A percentile compares a stretch with the other conserved stretches of the same genome.
These are phyloP conservation scores for Fomitopsis pulvina DNA, from an alignment of 768 basidiomycete genomes.

Conservation along the genomic window DNA sequence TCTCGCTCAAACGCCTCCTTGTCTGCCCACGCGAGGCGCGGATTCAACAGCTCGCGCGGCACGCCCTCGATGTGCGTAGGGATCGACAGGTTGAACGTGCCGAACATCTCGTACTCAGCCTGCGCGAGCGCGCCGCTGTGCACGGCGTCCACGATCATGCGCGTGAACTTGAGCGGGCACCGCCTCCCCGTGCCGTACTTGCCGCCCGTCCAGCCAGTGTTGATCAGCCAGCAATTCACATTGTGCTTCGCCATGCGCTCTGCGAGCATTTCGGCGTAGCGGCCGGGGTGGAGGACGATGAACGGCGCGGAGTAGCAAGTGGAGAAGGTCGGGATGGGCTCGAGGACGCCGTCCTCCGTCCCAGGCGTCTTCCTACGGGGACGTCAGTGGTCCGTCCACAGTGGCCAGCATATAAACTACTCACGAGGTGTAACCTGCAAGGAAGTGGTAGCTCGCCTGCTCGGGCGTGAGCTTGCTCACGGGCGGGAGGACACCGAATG, in stretches of 20 bases:
- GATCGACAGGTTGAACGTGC: constrained; percentile 76
- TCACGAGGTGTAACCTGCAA: constrained; percentile 92
- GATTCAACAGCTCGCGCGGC: constrained; percentile 87
- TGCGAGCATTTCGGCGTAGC: constrained; percentile 96
- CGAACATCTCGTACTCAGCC: constrained; percentile 82
- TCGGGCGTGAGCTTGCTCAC: constrained; percentile 88
- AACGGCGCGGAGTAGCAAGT: constrained; percentile 99
- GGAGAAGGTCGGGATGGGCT: constrained; percentile 98
- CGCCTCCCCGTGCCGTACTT: constrained; percentile 91
- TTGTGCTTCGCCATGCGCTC: constrained; percentile 86
- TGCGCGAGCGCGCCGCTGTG: constrained; percentile 88
- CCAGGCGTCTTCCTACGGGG: constrained; percentile 85
- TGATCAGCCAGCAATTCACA: constrained; percentile 96
- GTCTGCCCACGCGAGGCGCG: constrained; percentile 79
- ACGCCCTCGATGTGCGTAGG: constrained; percentile 82
- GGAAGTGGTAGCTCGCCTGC: constrained; percentile 97
- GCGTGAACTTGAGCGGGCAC: constrained; percentile 94
- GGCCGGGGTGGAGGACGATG: constrained; percentile 93
- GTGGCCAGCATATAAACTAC: constrained; percentile 19
- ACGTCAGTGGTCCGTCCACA: constrained; percentile 5
- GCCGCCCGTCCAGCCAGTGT: constrained; percentile 96
- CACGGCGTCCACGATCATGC: constrained; percentile 94
- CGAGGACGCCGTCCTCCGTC: constrained; percentile 95
- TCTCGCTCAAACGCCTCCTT: constrained; percentile 88
- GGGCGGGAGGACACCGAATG: constrained; percentile 96